Percentiles rank a stretch among this genome's conserved stretches.
These are phyloP conservation scores for Alternaria panax DNA, from an alignment of 2,329 filamentous ascomycete species.

Conservation along the genomic window DNA sequence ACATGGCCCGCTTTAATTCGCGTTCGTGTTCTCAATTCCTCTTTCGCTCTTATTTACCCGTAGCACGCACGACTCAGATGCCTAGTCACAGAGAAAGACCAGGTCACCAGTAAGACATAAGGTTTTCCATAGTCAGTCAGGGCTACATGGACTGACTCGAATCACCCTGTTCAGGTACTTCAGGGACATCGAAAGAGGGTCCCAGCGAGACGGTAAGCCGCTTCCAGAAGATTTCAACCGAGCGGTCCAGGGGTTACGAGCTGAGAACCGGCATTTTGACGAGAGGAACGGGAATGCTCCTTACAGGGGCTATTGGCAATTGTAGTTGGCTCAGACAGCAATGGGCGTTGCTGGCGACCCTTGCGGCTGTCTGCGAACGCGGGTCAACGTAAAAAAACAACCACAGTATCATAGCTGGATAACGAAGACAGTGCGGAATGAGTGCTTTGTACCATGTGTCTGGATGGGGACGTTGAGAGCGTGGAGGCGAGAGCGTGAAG, in stretches of 20 bases:
- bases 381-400: constrained; percentile 7
- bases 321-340: neutral
- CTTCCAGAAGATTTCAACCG: constrained; percentile 19
- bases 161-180: constrained; percentile 7
- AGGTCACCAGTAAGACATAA: constrained; percentile 2
- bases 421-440: neutral
- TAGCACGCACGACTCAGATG: constrained; percentile 10
- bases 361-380: constrained; percentile 10
- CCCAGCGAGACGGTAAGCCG: constrained; percentile 17
- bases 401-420: neutral
- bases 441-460: constrained; percentile 7
- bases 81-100: neutral
- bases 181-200: neutral
- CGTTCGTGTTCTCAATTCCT: constrained; percentile 11
- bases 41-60: constrained; percentile 11
- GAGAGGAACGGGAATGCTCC: constrained; percentile 3
- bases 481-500: constrained; percentile 5
- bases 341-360: constrained; percentile 6
- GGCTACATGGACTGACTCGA: constrained; percentile 14
- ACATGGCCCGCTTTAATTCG: constrained; percentile 9
- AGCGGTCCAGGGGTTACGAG: constrained; percentile 18
- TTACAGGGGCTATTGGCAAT: neutral
- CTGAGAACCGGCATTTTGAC: constrained; percentile 10
- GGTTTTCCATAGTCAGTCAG: constrained; percentile 1
- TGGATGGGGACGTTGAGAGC: constrained; percentile 11